These are phyloP conservation scores for Cyclotella sp. DNA, from an alignment of 108 stramenopile species.

Conservation along the genomic window DNA sequence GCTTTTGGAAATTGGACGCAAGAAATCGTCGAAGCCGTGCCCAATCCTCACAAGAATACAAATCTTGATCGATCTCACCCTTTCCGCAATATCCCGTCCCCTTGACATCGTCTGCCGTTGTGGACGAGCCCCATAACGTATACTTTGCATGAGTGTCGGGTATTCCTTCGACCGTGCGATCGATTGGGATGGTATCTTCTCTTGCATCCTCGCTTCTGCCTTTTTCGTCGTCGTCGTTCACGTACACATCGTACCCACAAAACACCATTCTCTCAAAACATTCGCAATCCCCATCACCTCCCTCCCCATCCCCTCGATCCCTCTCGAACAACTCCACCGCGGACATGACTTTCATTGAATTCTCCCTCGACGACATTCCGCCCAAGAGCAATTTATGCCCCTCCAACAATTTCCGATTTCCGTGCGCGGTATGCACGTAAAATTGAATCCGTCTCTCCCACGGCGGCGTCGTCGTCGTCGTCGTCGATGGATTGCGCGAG, in stretches of 20 bases:
- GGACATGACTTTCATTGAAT: constrained; percentile 27
- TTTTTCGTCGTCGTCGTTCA: not conserved
- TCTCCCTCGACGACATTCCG: constrained; percentile 48
- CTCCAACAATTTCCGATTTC: constrained; percentile 26
- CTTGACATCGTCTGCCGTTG: not conserved
- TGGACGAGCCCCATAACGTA: constrained; percentile 40
- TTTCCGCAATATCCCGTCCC: constrained; percentile 12
- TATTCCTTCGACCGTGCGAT: not conserved
- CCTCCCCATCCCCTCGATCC: constrained; percentile 15
- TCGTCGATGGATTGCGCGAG: not conserved
- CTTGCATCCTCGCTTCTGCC: not conserved
- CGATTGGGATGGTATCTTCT: not conserved
- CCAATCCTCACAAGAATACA: constrained; percentile 40
- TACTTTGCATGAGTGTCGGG: constrained; percentile 19
- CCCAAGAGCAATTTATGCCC: too few relatives aligned
- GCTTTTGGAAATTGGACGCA: constrained; percentile 34
- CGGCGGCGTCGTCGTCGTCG: constrained; percentile 3
- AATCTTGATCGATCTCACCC: not conserved
- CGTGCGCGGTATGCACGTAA: constrained; percentile 42
- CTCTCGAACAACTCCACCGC: constrained; percentile 51
- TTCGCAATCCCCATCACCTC: too few relatives aligned
- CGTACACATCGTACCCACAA: too few relatives aligned
- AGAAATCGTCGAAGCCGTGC: constrained; percentile 24
- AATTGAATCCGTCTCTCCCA: constrained; percentile 49
- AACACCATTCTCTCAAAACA: too few relatives aligned